phyloP scores from a whole-genome alignment of 768 basidiomycete species.

The Galerina sulciceps region DNA sequence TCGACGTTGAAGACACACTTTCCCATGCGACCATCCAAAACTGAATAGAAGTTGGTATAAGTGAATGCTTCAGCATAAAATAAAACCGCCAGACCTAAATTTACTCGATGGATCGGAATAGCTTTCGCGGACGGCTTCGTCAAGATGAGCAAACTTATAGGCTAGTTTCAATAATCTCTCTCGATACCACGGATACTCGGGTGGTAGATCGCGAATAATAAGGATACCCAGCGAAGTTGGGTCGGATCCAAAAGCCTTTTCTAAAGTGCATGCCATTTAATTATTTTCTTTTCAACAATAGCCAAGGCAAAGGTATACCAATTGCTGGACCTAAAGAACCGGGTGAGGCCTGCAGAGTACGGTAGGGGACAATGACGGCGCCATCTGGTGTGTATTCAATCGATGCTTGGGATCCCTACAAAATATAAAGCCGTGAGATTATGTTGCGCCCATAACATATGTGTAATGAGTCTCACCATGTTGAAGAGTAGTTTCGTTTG shows the following conservation, averaged over 20 bases:
- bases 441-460: not conserved
- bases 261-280: conserved; percentile 34
- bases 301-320: conserved; percentile 41
- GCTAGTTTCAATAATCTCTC: conserved; percentile 76
- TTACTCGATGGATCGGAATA: conserved; percentile 73
- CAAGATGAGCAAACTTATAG: conserved; percentile 75
- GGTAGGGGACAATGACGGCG: conserved; percentile 35
- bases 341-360: conserved; percentile 28
- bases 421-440: not conserved
- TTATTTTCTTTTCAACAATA: not conserved
- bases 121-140: conserved; percentile 67
- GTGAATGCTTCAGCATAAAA: not conserved
- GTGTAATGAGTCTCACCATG: conserved; percentile 6
- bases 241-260: conserved; percentile 82
- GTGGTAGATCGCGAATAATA: conserved; percentile 81
- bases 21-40: conserved; percentile 99
- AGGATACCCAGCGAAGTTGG: conserved; percentile 81
- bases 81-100: conserved; percentile 61
- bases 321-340: conserved; percentile 49
- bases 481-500: not conserved
- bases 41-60: conserved; percentile 34
- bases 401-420: not conserved
- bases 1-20: conserved; percentile 45
- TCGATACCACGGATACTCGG: conserved; percentile 62
- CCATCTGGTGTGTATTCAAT: conserved; percentile 28